phyloP scores from a whole-genome alignment of 352 stramenopile species.

The Elongisporangium prolatum region DNA sequence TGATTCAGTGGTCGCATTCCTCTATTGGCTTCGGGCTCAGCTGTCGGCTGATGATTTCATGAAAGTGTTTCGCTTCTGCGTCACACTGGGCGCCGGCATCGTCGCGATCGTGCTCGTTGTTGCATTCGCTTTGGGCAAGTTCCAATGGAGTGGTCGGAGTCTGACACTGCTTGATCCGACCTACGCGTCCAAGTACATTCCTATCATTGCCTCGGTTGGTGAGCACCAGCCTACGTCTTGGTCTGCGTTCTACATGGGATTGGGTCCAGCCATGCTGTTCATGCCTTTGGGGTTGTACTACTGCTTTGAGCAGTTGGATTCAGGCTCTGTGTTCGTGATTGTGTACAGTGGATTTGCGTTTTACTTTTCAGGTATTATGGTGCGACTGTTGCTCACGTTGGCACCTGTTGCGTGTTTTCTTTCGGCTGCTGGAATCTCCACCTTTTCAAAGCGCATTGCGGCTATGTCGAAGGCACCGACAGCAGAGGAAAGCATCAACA shows the following conservation, averaged over 20 bases:
- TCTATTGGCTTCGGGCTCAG: conserved; percentile 44
- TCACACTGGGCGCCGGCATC: conserved; percentile 27
- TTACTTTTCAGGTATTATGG: conserved; percentile 93
- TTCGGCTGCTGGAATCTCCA: conserved; percentile 77
- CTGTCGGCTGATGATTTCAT: conserved; percentile 43
- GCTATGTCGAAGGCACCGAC: conserved; percentile 4
- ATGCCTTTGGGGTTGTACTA: conserved; percentile 88
- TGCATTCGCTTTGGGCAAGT: conserved; percentile 63
- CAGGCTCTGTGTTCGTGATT: conserved; percentile 88
- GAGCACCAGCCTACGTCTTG: conserved; percentile 94
- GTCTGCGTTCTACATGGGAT: conserved; percentile 90
- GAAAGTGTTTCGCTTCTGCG: conserved; percentile 34
- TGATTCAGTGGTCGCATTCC: conserved; percentile 39
- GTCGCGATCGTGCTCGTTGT: conserved; percentile 30
- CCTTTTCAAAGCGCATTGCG: conserved; percentile 44
- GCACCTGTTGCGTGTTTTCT: conserved; percentile 88
- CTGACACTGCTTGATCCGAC: conserved; percentile 91
- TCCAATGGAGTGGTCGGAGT: conserved; percentile 90
- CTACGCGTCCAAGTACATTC: conserved; percentile 94
- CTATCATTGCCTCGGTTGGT: conserved; percentile 93
- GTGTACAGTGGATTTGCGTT: conserved; percentile 89
- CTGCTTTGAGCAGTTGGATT: conserved; percentile 65
- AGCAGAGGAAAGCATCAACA: background rate
- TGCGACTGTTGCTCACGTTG: conserved; percentile 90
- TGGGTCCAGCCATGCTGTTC: conserved; percentile 86